These are phyloP conservation scores for Rhododendron kiyosumense DNA, from an alignment of 148 eudicot genomes.

Conservation along the genomic window DNA sequence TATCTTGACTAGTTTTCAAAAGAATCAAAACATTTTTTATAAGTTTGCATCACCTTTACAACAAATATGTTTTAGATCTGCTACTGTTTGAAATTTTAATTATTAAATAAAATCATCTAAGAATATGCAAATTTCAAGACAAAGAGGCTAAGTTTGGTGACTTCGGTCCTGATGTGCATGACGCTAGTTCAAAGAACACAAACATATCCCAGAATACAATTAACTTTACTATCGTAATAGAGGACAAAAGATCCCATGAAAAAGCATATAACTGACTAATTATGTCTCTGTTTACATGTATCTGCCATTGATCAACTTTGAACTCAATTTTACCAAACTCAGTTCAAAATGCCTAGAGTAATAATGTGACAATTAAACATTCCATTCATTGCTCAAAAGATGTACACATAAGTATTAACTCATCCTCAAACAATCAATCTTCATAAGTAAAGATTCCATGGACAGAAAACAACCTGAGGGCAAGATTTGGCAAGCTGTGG, in stretches of 20 bases:
- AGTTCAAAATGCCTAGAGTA: background rate
- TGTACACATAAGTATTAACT: background rate
- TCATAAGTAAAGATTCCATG: constrained; percentile 9
- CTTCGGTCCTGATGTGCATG: background rate
- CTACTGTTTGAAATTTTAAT: background rate
- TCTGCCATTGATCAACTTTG: background rate
- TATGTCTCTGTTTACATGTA: background rate
- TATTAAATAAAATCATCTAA: background rate
- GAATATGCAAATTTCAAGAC: background rate
- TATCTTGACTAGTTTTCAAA: background rate
- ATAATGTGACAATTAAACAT: background rate
- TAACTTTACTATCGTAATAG: background rate
- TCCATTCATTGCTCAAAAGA: background rate
- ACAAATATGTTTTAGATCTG: background rate
- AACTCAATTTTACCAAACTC: background rate
- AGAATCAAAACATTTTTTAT: background rate
- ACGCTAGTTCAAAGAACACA: background rate
- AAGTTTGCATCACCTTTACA: background rate
- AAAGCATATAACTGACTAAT: background rate
- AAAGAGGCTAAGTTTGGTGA: background rate
- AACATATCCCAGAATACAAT: background rate
- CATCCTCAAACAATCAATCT: constrained; percentile 4
- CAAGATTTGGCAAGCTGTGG: constrained; percentile 75
- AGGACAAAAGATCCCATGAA: background rate
- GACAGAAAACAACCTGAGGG: constrained; percentile 62